These are phyloP conservation scores for Edaphochlamys debaryana DNA, from an alignment of 139 green algal genomes.

Conservation along the genomic window DNA sequence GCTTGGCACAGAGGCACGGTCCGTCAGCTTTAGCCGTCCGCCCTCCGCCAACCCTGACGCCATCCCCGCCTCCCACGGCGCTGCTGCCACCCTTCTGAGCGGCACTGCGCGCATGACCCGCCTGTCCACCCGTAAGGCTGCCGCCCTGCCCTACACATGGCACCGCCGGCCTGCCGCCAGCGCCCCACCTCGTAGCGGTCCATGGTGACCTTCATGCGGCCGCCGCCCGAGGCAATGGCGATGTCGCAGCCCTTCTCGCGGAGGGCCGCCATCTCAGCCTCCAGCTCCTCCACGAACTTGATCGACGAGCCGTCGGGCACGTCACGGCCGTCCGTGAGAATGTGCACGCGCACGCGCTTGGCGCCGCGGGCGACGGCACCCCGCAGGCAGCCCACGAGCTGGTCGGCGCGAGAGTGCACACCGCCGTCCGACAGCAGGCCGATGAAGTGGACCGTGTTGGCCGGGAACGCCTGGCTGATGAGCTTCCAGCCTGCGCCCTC, in stretches of 20 bases:
- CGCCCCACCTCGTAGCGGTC: conserved; percentile 93
- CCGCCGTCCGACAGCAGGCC: conserved; percentile 94
- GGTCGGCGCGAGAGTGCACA: conserved; percentile 92
- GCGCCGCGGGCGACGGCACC: conserved; percentile 83
- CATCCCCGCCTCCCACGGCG: too few species aligned
- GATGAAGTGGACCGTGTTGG: conserved; percentile 96
- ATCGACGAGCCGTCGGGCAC: conserved; percentile 89
- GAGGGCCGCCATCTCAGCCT: conserved; percentile 70
- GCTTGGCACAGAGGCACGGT: too few species aligned
- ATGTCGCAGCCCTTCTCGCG: conserved; percentile 69
- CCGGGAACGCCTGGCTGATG: conserved; percentile 77
- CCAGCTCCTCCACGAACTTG: conserved; percentile 79
- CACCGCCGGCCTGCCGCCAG: too few species aligned
- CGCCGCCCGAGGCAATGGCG: conserved; percentile 92
- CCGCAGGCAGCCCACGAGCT: conserved; percentile 73
- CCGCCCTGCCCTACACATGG: too few species aligned
- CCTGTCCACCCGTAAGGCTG: too few species aligned
- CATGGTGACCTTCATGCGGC: conserved; percentile 97
- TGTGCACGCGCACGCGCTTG: conserved; percentile 91
- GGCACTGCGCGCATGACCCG: too few species aligned
- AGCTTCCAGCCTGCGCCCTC: conserved; percentile 85
- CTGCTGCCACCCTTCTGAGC: too few species aligned
- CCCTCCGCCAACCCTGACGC: too few species aligned
- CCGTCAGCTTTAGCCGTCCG: too few species aligned
- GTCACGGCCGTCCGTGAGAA: conserved; percentile 95